Conservation (phyloP, 768 basidiomycete species). For the Lactarius pseudohatsudake region DNA sequence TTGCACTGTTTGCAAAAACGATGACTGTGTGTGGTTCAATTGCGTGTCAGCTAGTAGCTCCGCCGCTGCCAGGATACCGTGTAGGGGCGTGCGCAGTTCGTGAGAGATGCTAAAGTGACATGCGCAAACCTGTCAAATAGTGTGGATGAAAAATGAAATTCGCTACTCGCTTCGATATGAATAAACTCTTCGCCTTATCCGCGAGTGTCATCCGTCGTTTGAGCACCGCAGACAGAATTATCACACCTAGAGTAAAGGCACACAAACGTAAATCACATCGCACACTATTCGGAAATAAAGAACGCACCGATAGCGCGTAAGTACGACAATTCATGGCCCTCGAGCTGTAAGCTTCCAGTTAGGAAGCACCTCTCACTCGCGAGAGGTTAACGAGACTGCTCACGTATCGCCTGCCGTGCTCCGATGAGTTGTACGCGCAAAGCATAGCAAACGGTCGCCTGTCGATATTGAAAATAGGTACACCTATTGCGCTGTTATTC, state of each 20-base stretch:
- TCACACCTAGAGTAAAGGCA: slow-evolving; percentile 55
- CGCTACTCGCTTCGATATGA: slow-evolving; percentile 78
- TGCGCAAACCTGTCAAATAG: slow-evolving; percentile 1
- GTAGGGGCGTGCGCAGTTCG: slow-evolving; percentile 86
- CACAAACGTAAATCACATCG: slow-evolving; percentile 4
- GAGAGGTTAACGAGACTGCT: slow-evolving; percentile 32
- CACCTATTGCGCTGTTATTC: slow-evolving; percentile 48
- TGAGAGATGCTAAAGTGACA: slow-evolving; percentile 69
- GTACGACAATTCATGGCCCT: slow-evolving; percentile 90
- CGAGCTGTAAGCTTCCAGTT: slow-evolving; percentile 49
- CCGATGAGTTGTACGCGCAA: slow-evolving; percentile 86
- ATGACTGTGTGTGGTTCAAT: slow-evolving; percentile 77
- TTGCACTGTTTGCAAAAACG: slow-evolving; percentile 90
- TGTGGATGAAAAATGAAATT: not conserved
- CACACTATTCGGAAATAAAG: not conserved
- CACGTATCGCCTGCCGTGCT: slow-evolving; percentile 79
- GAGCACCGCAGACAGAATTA: slow-evolving; percentile 89
- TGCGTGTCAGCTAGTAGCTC: slow-evolving; percentile 85
- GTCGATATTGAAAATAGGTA: slow-evolving; percentile 92
- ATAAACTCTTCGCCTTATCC: slow-evolving; percentile 89
- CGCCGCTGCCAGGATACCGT: slow-evolving; percentile 92
- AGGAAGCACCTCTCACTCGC: slow-evolving; percentile 1
- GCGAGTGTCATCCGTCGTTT: slow-evolving; percentile 92
- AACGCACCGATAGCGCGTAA: slow-evolving; percentile 78
- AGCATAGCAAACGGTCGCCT: slow-evolving; percentile 88